These are phyloP conservation scores for Cercospora canescens DNA, from an alignment of 2,329 filamentous ascomycete species.

Conservation along the genomic window DNA sequence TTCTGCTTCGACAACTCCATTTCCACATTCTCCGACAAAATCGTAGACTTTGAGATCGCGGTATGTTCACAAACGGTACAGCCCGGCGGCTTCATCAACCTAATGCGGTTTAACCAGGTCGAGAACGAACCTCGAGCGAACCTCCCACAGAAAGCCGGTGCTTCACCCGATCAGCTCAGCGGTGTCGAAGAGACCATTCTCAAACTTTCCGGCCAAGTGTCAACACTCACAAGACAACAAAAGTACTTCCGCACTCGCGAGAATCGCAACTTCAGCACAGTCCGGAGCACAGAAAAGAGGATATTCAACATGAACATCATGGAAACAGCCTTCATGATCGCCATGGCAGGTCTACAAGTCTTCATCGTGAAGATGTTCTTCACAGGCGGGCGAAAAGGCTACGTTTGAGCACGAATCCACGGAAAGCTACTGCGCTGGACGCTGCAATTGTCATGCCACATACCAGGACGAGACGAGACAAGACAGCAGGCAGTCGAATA, in stretches of 20 bases:
- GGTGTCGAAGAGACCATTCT: slow-evolving; percentile 90
- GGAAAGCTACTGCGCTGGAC: slow-evolving; percentile 3
- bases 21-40: slow-evolving; percentile 96
- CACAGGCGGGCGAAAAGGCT: slow-evolving; percentile 75
- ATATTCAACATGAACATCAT: slow-evolving; percentile 98
- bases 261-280: slow-evolving; percentile 98
- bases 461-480: slow-evolving; percentile 1
- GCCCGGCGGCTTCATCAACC: neutral
- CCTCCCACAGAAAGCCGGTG: slow-evolving; percentile 85
- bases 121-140: slow-evolving; percentile 83
- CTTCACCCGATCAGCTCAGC: slow-evolving; percentile 83
- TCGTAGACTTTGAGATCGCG: slow-evolving; percentile 96
- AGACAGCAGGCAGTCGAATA: no score
- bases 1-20: slow-evolving; percentile 99
- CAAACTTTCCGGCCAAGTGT: slow-evolving; percentile 89
- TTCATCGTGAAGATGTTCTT: slow-evolving; percentile 99
- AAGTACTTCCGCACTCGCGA: slow-evolving; percentile 99
- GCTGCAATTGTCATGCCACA: slow-evolving; percentile 10
- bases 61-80: slow-evolving; percentile 52
- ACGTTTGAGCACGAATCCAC: neutral
- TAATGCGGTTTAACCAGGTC: slow-evolving; percentile 58
- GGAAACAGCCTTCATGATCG: slow-evolving; percentile 86
- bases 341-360: slow-evolving; percentile 94
- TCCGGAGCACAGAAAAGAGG: slow-evolving; percentile 88
- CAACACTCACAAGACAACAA: slow-evolving; percentile 92